Percentiles rank a stretch among this genome's conserved stretches.
These are phyloP conservation scores for Zasmidium angulare DNA, from an alignment of 2,329 filamentous ascomycete genomes.

Conservation along the genomic window DNA sequence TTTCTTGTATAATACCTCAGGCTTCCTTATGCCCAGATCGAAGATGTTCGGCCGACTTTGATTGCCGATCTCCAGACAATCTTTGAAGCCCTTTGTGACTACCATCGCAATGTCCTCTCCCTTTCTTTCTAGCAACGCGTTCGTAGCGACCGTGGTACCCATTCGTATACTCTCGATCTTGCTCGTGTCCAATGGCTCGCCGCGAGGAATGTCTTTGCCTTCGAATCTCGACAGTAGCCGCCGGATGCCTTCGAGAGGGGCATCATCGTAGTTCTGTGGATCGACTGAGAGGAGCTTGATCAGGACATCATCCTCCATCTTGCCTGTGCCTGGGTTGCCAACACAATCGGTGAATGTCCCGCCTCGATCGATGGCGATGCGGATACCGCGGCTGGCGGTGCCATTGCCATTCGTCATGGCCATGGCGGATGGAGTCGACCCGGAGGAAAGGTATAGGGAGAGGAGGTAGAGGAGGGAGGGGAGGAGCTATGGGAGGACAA, in stretches of 20 bases:
- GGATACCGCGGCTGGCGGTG: slow-evolving; percentile 55
- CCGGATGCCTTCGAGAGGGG: slow-evolving; percentile 85
- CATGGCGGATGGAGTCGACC: neutral
- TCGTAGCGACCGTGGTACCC: slow-evolving; percentile 94
- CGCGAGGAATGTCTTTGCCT: slow-evolving; percentile 72
- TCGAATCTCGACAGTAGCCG: slow-evolving; percentile 79
- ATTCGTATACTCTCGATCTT: slow-evolving; percentile 89
- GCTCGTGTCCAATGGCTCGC: slow-evolving; percentile 75
- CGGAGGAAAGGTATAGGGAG: neutral
- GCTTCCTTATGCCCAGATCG: slow-evolving; percentile 81
- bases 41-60: slow-evolving; percentile 89
- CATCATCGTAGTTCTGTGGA: slow-evolving; percentile 85
- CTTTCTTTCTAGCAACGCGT: slow-evolving; percentile 85
- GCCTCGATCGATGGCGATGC: slow-evolving; percentile 76
- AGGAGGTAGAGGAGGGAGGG: neutral
- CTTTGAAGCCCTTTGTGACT: slow-evolving; percentile 82
- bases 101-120: slow-evolving; percentile 86
- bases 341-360: slow-evolving; percentile 94
- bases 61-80: slow-evolving; percentile 86
- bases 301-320: slow-evolving; percentile 71
- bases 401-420: slow-evolving; percentile 15
- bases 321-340: slow-evolving; percentile 70
- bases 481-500: neutral
- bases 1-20: slow-evolving; percentile 79
- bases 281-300: slow-evolving; percentile 91